Evolutionary conservation across 768 basidiomycete species (phyloP).

Genomic region (Auriculariales sp.): DNA sequence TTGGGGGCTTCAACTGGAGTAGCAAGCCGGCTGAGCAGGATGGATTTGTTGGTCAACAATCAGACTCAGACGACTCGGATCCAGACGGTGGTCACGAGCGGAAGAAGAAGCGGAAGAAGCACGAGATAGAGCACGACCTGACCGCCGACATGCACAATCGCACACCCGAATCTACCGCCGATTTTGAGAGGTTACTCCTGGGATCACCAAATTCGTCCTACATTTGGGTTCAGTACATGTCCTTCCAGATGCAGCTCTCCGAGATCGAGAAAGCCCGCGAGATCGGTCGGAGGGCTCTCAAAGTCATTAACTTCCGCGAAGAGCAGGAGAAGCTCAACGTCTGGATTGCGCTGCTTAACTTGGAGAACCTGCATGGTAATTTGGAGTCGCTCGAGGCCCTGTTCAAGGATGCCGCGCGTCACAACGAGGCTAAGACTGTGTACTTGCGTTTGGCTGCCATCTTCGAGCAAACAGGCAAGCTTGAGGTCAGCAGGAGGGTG

Average conservation of each 20-base stretch:
- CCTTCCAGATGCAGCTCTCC: slow-evolving; percentile 92
- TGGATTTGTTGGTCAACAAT: too few species aligned
- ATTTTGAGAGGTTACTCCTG: slow-evolving; percentile 86
- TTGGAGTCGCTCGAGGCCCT: slow-evolving; percentile 61
- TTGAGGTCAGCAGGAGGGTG: slow-evolving; percentile 35
- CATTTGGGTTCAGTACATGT: slow-evolving; percentile 99
- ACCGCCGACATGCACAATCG: slow-evolving; percentile 82
- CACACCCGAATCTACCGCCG: slow-evolving; percentile 78
- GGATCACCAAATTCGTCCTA: slow-evolving; percentile 95
- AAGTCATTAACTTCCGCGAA: slow-evolving; percentile 86
- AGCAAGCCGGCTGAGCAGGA: slow-evolving; percentile 18
- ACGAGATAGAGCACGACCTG: slow-evolving; percentile 60
- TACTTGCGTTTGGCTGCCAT: slow-evolving; percentile 76
- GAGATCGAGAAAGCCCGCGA: slow-evolving; percentile 91
- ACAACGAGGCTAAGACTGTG: slow-evolving; percentile 87
- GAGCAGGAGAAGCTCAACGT: slow-evolving; percentile 93
- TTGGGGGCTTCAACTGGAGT: slow-evolving; percentile 56
- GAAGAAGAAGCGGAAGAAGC: slow-evolving; percentile 51
- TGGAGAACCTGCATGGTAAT: slow-evolving; percentile 88
- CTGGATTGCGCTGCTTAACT: slow-evolving; percentile 90
- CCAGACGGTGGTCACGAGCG: slow-evolving; percentile 32
- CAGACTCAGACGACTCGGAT: slow-evolving; percentile 30
- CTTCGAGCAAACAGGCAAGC: slow-evolving; percentile 69
- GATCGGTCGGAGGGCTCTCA: slow-evolving; percentile 69
- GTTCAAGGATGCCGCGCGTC: slow-evolving; percentile 80